Percentiles rank a stretch among this genome's conserved stretches.
Evolutionary conservation across 2,329 filamentous ascomycete species (phyloP).

Genomic region (Xylaria hypoxylon): DNA sequence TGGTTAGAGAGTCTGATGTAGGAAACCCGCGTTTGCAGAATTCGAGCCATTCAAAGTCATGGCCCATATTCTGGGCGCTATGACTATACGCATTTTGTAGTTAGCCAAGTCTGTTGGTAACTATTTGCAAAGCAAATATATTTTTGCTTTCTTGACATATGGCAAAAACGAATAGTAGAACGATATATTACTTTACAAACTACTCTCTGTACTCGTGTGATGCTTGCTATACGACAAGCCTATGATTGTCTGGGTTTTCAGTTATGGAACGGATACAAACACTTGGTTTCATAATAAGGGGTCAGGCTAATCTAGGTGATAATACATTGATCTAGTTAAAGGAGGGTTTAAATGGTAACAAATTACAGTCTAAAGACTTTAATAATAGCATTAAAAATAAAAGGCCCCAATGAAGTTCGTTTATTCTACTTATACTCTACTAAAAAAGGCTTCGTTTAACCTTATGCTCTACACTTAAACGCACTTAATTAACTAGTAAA

Average conservation of each 20-base stretch:
- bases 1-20: constrained; percentile 26
- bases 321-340: not conserved
- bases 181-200: not conserved
- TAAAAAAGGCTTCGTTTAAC: no score
- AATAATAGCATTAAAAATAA: not conserved
- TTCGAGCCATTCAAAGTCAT: constrained; percentile 1
- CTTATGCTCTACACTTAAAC: no score
- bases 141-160: constrained; percentile 16
- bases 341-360: not conserved
- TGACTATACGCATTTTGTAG: constrained; percentile 28
- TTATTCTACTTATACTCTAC: no score
- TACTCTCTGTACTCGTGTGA: not conserved
- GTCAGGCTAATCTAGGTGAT: not conserved
- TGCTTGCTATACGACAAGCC: not conserved
- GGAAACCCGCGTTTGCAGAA: constrained; percentile 28
- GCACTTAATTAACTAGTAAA: no score
- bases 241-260: not conserved
- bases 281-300: not conserved
- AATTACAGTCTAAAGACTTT: not conserved
- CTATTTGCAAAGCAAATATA: constrained; percentile 25
- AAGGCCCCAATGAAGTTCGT: no score
- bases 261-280: not conserved
- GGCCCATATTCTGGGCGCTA: constrained; percentile 16
- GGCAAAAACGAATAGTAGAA: not conserved
- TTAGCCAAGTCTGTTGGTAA: constrained; percentile 24